Conservation (phyloP, 2,329 filamentous ascomycete species). For the Apiospora koreana region DNA sequence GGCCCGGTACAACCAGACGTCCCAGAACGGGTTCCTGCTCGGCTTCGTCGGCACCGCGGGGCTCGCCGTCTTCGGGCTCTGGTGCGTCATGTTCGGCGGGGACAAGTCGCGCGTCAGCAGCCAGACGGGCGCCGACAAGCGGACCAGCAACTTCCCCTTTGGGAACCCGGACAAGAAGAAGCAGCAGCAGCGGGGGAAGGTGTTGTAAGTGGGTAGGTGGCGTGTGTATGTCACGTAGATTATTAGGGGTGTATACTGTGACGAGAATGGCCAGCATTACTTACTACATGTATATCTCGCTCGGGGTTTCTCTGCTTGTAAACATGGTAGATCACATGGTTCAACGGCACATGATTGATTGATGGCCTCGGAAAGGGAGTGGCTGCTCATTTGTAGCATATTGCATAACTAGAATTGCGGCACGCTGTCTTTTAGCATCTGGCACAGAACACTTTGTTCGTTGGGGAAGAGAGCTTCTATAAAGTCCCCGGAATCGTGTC, state of each 20-base stretch:
- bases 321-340: background rate
- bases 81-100: conserved; percentile 52
- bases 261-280: no score
- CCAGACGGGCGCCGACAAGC: conserved; percentile 42
- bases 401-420: background rate
- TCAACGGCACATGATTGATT: background rate
- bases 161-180: conserved; percentile 25
- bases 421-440: background rate
- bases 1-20: conserved; percentile 59
- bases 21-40: conserved; percentile 59
- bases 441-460: background rate
- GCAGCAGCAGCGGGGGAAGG: background rate
- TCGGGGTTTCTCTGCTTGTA: no score
- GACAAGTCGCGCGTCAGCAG: conserved; percentile 36
- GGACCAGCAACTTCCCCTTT: conserved; percentile 43
- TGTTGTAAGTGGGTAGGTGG: background rate
- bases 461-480: background rate
- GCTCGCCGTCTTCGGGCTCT: conserved; percentile 64
- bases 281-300: no score
- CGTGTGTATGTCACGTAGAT: no score
- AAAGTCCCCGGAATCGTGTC: background rate
- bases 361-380: background rate
- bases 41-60: conserved; percentile 58
- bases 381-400: background rate
- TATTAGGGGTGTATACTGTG: no score